Conservation (phyloP, 805 yeast genomes). For the Monosporozyma siamensis region DNA sequence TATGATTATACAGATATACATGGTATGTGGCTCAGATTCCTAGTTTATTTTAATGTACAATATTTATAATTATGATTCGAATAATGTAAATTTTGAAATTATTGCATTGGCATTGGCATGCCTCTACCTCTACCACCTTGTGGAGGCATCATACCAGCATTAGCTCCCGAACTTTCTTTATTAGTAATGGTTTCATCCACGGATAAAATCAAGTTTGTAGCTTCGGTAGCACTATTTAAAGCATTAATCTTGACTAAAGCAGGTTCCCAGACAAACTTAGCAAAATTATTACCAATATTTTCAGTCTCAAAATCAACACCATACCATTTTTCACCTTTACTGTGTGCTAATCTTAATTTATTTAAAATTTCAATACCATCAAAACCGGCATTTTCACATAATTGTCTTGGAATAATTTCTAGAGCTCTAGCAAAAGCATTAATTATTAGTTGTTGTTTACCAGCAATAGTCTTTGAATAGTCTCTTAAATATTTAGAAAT, state of each 20-base stretch:
- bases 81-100: too few relatives aligned
- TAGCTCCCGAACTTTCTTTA: slow-evolving; percentile 50
- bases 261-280: slow-evolving; percentile 94
- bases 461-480: slow-evolving; percentile 78
- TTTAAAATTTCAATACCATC: slow-evolving; percentile 94
- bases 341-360: slow-evolving; percentile 85
- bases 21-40: neutral
- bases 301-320: slow-evolving; percentile 91
- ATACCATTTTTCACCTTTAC: slow-evolving; percentile 83
- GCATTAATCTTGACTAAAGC: slow-evolving; percentile 90
- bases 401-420: slow-evolving; percentile 93
- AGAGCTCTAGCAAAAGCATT: slow-evolving; percentile 90
- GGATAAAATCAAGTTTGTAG: slow-evolving; percentile 84
- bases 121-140: slow-evolving; percentile 67
- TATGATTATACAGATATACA: neutral
- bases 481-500: slow-evolving; percentile 81
- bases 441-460: slow-evolving; percentile 89
- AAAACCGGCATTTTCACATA: slow-evolving; percentile 98
- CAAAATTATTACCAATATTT: slow-evolving; percentile 72
- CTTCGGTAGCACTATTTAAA: slow-evolving; percentile 92
- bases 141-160: slow-evolving; percentile 41
- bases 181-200: slow-evolving; percentile 90
- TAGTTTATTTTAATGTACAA: slow-evolving; percentile 3
- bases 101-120: slow-evolving; percentile 38
- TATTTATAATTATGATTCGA: neutral